Percentiles rank a stretch among this genome's conserved stretches.
Evolutionary conservation across 2,329 filamentous ascomycete species (phyloP).

Genomic region (Stenocarpella maydis): DNA sequence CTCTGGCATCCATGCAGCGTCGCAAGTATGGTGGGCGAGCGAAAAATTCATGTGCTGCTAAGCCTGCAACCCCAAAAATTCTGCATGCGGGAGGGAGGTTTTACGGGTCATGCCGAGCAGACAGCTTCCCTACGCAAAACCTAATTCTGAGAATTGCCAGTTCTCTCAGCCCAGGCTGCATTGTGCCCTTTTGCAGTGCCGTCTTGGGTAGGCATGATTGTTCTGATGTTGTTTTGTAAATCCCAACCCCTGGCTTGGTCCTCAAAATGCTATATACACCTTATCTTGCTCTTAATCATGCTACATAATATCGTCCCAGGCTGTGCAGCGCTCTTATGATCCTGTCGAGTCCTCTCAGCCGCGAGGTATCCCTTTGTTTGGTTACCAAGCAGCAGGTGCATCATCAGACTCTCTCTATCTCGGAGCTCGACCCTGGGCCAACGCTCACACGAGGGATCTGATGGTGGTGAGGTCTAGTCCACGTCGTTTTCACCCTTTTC

Average conservation of each 20-base stretch:
- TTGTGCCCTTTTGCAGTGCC: not conserved
- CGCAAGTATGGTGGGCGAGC: conserved; percentile 1
- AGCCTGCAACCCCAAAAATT: conserved; percentile 32
- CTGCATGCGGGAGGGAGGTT: conserved; percentile 25
- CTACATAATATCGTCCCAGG: not conserved
- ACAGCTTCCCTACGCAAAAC: not conserved
- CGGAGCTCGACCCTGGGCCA: not conserved
- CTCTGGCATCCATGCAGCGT: not conserved
- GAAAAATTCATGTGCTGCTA: conserved; percentile 33
- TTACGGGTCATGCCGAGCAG: conserved; percentile 29
- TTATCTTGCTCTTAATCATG: not conserved
- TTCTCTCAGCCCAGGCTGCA: no score
- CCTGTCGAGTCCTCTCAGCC: not conserved
- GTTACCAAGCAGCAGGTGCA: not conserved
- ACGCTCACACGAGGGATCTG: no score
- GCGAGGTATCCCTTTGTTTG: not conserved
- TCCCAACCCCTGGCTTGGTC: conserved; percentile 2
- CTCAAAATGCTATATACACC: not conserved
- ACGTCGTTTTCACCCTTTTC: conserved; percentile 28
- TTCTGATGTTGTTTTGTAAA: conserved; percentile 18
- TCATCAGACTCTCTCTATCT: not conserved
- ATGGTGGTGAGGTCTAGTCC: conserved; percentile 16
- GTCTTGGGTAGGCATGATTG: conserved; percentile 14
- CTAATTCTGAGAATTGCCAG: not conserved
- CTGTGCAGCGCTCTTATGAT: conserved; percentile 13